These are phyloP conservation scores for Suillus americanus DNA, from an alignment of 768 basidiomycete genomes.

Conservation along the genomic window DNA sequence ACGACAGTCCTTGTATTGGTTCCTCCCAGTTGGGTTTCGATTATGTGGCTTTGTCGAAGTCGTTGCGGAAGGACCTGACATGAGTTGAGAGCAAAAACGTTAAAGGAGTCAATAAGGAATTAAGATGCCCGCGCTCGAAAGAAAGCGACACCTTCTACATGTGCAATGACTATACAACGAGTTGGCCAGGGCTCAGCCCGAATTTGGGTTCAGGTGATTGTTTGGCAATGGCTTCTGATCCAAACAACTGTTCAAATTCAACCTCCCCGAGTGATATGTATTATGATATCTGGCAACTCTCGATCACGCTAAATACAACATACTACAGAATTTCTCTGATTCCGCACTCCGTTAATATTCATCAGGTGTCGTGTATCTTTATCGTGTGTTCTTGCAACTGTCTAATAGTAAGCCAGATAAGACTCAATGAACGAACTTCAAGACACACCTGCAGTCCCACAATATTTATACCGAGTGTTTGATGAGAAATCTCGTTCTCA, in stretches of 20 bases:
- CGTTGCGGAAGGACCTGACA: constrained; percentile 6
- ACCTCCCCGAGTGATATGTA: too few species aligned
- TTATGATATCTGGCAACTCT: not conserved
- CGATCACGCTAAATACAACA: not conserved
- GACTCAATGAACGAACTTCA: not conserved
- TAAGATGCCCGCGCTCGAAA: not conserved
- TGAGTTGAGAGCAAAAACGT: not conserved
- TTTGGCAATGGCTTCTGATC: constrained; percentile 2
- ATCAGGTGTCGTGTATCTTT: not conserved
- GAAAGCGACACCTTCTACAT: not conserved
- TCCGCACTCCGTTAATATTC: not conserved
- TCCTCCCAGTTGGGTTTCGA: constrained; percentile 26
- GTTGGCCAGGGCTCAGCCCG: not conserved
- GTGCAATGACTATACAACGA: not conserved
- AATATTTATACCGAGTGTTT: not conserved
- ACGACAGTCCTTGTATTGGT: constrained; percentile 32
- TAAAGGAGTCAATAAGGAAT: not conserved
- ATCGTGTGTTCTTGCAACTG: not conserved
- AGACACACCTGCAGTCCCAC: not conserved
- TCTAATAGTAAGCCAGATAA: not conserved
- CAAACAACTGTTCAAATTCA: not conserved
- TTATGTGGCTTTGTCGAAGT: constrained; percentile 7
- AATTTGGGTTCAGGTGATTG: not conserved
- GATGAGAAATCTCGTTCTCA: not conserved
- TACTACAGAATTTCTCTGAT: not conserved